Base-by-base conservation (phyloP, 2,329 filamentous ascomycete genomes). In the Fusarium proliferatum region DNA sequence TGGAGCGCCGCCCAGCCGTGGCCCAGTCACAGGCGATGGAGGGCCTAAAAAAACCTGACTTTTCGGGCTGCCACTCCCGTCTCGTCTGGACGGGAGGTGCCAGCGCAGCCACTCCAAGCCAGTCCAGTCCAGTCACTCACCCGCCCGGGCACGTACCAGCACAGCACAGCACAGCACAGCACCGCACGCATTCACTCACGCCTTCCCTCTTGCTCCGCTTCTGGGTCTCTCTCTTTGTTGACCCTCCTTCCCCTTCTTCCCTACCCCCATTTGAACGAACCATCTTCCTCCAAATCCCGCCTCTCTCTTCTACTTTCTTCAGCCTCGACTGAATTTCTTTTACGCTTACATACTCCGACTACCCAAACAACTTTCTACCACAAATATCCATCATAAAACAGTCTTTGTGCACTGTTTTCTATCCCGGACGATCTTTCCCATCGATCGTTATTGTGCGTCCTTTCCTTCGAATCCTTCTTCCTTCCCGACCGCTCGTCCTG, bases 41-140 rank as follows among this genome's bases (percentile, higher is more conserved):
- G 66, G 60, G 64, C 63, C 74, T 67, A 64, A 65, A 76, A 79
- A 79, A 77, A 73, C 78, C 77, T 78, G 78, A 80, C 76, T 80
- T 80, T 80, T 80, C 76, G 73, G 79, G 76, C 78, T 77, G 73
- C 77, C 63, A 72, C 55, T 53, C 48, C 30, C 16, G n/a, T 52
- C 30, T 34, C 48, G 48, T 51, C 34, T 53, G 19, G 51, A 28
- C 61, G 68, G 51, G 23, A 53, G 65, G 69, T 71, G 75, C 73
- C 69, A 70, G 63, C 64, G 70, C 69, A 76, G 75, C 65, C 58
- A 53, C 23, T 28, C 34, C 16, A 36, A 43, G 41, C n/a, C n/a
- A 60, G 61, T 61, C 72, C n/a, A 51, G 17, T 23, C 23, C 30
- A 64, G 60, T 65, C 73, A 75, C 73, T 53, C 23, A 55, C 51